Evolutionary conservation across 805 yeast species (phyloP), one percentile per base, ranked within the genome.

Genomic region (Kluyveromyces starmeri): DNA sequence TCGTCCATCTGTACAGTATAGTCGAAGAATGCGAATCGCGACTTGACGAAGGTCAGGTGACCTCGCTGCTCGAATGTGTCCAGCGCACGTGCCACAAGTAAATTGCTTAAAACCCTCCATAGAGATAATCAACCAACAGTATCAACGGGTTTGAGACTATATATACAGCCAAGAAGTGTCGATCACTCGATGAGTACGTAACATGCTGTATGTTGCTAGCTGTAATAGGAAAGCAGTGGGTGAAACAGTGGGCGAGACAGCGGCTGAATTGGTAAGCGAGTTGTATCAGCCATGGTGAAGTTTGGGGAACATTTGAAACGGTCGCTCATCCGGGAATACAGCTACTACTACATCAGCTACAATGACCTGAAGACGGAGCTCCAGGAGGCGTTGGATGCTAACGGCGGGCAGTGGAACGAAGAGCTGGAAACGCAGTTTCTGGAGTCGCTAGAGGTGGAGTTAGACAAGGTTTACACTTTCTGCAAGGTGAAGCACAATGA

Each of bases 1-100:
- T 84, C 66, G 96, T 88, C 9, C 78, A 74, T 23, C 64, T 89
- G 34, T 85, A 76, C 53, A 69, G 92, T 0, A 62, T 89, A 19
- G 75, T 89, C 1, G 98, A 89, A 52, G 97, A 92, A 52, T 89
- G 95, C 57, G 98, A 89, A 46, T 76, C 74, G 41, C 67, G 98
- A 46, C 80, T 86, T 47, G 60, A 63, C n/a, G 83, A 82, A 39
- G 80, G 73, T 1, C 68, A 77, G 40, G 67, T 83, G 32, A 71
- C 75, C 29, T 61, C 64, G 3, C 70, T 89, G 2, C 43, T 89
- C 20, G 70, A 61, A 4, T 67, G 76, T 33, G 65, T 84, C 72
- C 75, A 51, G 83, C 82, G 34, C 32, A 28, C 36, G 35, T 32
- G 35, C 31, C n/a, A n/a, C n/a, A n/a, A n/a, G n/a, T n/a, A n/a